Evolutionary conservation across 2,329 filamentous ascomycete species (phyloP), one percentile per base, ranked within the genome.

Genomic region (Colletotrichum tropicicola): DNA sequence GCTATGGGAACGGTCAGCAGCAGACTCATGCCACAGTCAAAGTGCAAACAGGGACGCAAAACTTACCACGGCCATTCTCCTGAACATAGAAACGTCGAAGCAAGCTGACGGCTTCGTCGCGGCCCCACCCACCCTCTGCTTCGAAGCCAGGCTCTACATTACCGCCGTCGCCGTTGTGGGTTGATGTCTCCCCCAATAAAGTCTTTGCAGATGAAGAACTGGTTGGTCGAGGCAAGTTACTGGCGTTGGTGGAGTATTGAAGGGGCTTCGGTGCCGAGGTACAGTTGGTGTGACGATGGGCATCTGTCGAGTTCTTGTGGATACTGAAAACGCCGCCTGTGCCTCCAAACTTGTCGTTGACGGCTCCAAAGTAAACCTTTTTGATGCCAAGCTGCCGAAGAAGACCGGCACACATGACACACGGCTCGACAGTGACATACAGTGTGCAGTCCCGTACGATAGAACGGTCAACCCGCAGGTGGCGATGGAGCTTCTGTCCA

Each of bases 341-440:
- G 30, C 97, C 96, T 7, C 96, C 96, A 80, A 99, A 99, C 62
- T 97, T 92, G 80, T 99, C 96, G 77, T 99, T 99, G 71, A 92
- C 89, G 65, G 94, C 97, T 5, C 96, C 97, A 77, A 96, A 99
- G 78, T 95, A 98, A 30, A 99, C 96, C 70, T 91, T 91, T 67
- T 91, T 88, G 77, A 99, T 94, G 13, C 89, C 88, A 69, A 97
- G 91, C 78, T 99, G 97, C 54, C 94, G 89, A 53, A 99, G 85
- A 56, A 97, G 89, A 6, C 94, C 97, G 12, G 96, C 96, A 75
- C 96, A 99, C 96, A 99, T 99, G 80, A 99, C 93, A 77, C 96
- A 99, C 5, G 96, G 96, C 79, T 99, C 97, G 57, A 99, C 95
- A 0, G 96, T 99, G 51, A 99, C 96, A 78, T 99, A 99, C 54